Conservation (phyloP, 2,329 filamentous ascomycete species). For the Eutypella sp. region DNA sequence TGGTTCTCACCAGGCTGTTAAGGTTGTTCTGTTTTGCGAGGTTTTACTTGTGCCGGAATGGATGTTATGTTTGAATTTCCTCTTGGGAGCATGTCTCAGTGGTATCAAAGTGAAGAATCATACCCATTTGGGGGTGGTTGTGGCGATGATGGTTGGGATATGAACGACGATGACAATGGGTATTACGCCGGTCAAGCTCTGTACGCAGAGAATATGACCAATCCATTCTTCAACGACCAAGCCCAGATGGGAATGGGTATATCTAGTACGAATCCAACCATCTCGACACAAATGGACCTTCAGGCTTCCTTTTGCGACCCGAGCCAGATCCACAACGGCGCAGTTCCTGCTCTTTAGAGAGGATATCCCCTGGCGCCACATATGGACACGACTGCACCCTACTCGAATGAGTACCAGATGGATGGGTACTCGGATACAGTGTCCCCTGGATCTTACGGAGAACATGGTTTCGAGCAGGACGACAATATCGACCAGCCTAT, state of each 20-base stretch:
- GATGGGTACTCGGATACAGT: background rate
- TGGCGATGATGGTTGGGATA: background rate
- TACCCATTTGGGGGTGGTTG: background rate
- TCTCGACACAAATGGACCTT: no score
- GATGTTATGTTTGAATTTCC: no score
- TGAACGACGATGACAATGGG: background rate
- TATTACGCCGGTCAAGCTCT: accelerated
- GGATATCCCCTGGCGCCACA: no score
- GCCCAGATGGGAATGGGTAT: background rate
- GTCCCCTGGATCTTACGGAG: background rate
- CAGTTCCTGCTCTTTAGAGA: no score
- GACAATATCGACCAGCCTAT: background rate
- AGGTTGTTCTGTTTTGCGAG: no score
- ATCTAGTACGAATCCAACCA: no score
- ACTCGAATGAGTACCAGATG: background rate
- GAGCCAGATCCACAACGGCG: no score
- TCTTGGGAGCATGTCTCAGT: no score
- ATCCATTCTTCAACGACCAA: background rate
- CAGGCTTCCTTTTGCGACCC: no score
- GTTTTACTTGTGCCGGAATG: no score
- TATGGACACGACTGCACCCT: background rate
- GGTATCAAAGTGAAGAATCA: no score
- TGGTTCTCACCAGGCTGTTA: background rate
- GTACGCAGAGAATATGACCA: background rate
- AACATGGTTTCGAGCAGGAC: background rate